phyloP scores from a whole-genome alignment of 495 filamentous ascomycete genomes.

The Hypoxylon intermedium region DNA sequence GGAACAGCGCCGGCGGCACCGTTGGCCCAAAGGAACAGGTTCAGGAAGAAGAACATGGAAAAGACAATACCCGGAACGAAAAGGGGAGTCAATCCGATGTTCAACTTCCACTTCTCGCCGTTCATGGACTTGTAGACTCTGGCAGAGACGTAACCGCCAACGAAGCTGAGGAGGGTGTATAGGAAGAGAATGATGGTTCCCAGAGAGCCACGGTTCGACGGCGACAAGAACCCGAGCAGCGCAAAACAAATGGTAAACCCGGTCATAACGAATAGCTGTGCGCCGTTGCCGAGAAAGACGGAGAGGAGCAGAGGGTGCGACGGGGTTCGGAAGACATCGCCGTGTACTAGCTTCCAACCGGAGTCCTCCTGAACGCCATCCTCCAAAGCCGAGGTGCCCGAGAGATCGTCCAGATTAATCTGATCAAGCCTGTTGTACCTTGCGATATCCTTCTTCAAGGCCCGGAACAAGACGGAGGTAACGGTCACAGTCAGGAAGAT shows the following conservation, averaged over 20 bases:
- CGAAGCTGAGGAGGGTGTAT: slow-evolving; percentile 89
- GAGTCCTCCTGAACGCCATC: slow-evolving; percentile 97
- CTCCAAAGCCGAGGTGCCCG: slow-evolving; percentile 75
- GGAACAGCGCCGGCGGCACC: slow-evolving; percentile 91
- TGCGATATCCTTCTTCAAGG: slow-evolving; percentile 90
- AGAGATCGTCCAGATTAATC: slow-evolving; percentile 83
- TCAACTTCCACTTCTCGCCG: slow-evolving; percentile 92
- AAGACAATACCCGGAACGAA: slow-evolving; percentile 90
- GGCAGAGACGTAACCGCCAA: slow-evolving; percentile 90
- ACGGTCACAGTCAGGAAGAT: slow-evolving; percentile 91
- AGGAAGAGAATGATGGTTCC: slow-evolving; percentile 90
- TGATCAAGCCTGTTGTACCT: slow-evolving; percentile 92
- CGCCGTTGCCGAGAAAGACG: slow-evolving; percentile 89
- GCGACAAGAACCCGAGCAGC: slow-evolving; percentile 90
- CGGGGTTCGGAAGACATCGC: slow-evolving; percentile 93
- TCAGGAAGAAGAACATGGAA: slow-evolving; percentile 86
- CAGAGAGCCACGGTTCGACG: slow-evolving; percentile 90
- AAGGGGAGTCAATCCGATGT: slow-evolving; percentile 85
- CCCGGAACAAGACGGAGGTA: slow-evolving; percentile 82
- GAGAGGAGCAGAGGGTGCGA: slow-evolving; percentile 82
- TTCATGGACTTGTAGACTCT: slow-evolving; percentile 90
- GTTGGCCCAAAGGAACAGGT: slow-evolving; percentile 94
- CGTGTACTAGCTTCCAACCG: slow-evolving; percentile 97
- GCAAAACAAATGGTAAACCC: slow-evolving; percentile 94
- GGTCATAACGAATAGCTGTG: slow-evolving; percentile 97